Evolutionary conservation across 1,284 basidiomycete species (phyloP), one percentile per base, ranked within the genome.

Genomic region (Pascua sp.): DNA sequence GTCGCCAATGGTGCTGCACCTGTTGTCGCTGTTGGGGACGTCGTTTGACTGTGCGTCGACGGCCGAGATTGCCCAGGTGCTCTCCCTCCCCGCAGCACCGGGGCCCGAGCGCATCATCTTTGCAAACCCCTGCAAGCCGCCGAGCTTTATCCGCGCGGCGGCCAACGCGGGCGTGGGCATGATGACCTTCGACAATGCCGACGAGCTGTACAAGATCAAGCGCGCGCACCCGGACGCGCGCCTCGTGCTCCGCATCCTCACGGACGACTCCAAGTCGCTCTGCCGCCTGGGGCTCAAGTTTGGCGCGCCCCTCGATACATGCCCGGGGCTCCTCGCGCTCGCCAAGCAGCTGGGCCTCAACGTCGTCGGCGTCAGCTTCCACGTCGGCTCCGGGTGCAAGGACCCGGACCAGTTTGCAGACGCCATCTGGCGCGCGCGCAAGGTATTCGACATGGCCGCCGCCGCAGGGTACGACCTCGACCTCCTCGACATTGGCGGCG

Each of bases 31-130:
- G 24, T 80, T 98, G 59, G 95, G 95, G 43, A 82, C 89, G 1
- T 92, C 92, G 13, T 99, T 98, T 79, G 96, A 98, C 79, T 98
- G 96, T 70, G 96, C 96, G n/a, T 98, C 94, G 45, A 90, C 91
- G 68, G 87, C 88, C 59, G 96, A 99, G 79, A 98, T 99, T 68
- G 81, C 85, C 32, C 83, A 85, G 61, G 88, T 98, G 11, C 82
- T 98, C 36, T 80, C 81, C 24, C 77, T 95, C 11, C 86, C 92
- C 1, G 81, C 82, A 16, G 70, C 70, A 13, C 75, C 76, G 2
- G 63, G 66, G 5, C 67, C 75, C 11, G 73, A 78, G 51, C 84
- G 89, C 58, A 90, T 99, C 81, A 92, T 98, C 72, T 99, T 94
- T 73, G 96, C 96, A 66, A 99, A 98, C 79, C 96, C 96, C 0